Evolutionary conservation across 2,329 filamentous ascomycete genomes (phyloP).

Genomic region (Neoscytalidium dimidiatum): DNA sequence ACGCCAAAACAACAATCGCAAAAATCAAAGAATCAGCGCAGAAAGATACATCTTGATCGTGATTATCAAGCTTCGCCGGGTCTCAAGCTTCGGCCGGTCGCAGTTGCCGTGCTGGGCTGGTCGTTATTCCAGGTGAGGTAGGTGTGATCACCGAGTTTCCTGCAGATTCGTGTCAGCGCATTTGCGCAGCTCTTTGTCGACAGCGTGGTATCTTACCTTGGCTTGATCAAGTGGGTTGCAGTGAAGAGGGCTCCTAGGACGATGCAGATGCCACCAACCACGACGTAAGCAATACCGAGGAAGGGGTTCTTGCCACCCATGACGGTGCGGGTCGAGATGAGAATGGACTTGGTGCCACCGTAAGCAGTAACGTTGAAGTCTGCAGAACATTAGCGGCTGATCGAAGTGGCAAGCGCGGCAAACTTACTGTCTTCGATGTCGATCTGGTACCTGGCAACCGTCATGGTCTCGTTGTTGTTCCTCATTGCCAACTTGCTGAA

Average conservation of each 20-base stretch:
- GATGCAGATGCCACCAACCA: slow-evolving; percentile 91
- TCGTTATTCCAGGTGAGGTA: slow-evolving; percentile 95
- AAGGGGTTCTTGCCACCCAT: slow-evolving; percentile 96
- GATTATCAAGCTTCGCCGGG: slow-evolving; percentile 36
- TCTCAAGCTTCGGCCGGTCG: slow-evolving; percentile 44
- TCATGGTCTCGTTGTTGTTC: slow-evolving; percentile 72
- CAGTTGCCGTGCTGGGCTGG: slow-evolving; percentile 57
- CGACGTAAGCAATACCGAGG: slow-evolving; percentile 92
- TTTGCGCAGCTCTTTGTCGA: slow-evolving; percentile 2
- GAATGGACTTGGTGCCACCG: slow-evolving; percentile 83
- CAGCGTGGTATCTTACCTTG: slow-evolving; percentile 61
- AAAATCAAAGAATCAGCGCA: slow-evolving; percentile 22
- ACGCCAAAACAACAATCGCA: slow-evolving; percentile 17
- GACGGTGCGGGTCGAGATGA: slow-evolving; percentile 86
- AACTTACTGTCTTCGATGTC: slow-evolving; percentile 76
- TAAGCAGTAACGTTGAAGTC: slow-evolving; percentile 80
- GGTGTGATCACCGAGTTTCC: slow-evolving; percentile 96
- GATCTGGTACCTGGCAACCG: slow-evolving; percentile 71
- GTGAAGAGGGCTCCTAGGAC: slow-evolving; percentile 86
- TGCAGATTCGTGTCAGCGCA: slow-evolving; percentile 38
- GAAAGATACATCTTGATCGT: slow-evolving; percentile 23
- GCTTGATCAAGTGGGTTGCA: slow-evolving; percentile 85
- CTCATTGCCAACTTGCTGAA: slow-evolving; percentile 92
- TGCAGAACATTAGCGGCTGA: slow-evolving; percentile 44
- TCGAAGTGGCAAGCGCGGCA: neutral